phyloP scores from a whole-genome alignment of 2,329 filamentous ascomycete genomes.

The Plenodomus lindquistii region DNA sequence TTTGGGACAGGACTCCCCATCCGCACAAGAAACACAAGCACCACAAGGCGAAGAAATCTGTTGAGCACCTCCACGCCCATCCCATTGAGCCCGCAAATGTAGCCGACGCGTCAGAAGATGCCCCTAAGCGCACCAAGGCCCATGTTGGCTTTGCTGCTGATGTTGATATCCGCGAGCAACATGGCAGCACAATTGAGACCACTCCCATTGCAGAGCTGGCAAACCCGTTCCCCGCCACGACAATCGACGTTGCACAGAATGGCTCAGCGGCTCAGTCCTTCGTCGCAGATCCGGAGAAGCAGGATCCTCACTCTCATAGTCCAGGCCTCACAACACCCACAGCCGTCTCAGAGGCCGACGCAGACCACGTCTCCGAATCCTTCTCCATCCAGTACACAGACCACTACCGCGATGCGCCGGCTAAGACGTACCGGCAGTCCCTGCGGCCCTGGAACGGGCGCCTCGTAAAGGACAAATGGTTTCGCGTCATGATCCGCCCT shows the following conservation, averaged over 20 bases:
- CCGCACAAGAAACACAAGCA: slow-evolving; percentile 46
- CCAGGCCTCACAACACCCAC: slow-evolving; percentile 9
- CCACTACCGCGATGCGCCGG: slow-evolving; percentile 66
- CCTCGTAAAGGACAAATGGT: slow-evolving; percentile 73
- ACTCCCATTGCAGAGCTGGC: background rate
- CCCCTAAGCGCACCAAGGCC: slow-evolving; percentile 12
- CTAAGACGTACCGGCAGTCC: slow-evolving; percentile 72
- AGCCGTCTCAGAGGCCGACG: slow-evolving; percentile 7
- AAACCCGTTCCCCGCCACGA: background rate
- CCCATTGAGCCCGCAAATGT: slow-evolving; percentile 3
- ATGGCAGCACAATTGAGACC: background rate
- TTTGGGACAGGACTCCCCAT: slow-evolving; percentile 84
- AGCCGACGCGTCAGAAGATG: slow-evolving; percentile 8
- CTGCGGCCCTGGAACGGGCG: slow-evolving; percentile 79
- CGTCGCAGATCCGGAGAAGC: slow-evolving; percentile 23
- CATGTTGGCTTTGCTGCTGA: slow-evolving; percentile 60
- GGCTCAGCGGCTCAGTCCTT: background rate
- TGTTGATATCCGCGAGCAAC: slow-evolving; percentile 1
- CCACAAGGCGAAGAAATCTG: slow-evolving; percentile 32
- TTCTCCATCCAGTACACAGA: slow-evolving; percentile 65
- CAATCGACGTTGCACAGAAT: background rate
- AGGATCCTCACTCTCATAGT: slow-evolving; percentile 14
- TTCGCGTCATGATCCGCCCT: slow-evolving; percentile 75
- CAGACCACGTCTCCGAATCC: slow-evolving; percentile 30
- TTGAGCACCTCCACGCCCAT: slow-evolving; percentile 21